These are phyloP conservation scores for Erysimum pusillum DNA, from an alignment of 441 rosid species.

Conservation along the genomic window DNA sequence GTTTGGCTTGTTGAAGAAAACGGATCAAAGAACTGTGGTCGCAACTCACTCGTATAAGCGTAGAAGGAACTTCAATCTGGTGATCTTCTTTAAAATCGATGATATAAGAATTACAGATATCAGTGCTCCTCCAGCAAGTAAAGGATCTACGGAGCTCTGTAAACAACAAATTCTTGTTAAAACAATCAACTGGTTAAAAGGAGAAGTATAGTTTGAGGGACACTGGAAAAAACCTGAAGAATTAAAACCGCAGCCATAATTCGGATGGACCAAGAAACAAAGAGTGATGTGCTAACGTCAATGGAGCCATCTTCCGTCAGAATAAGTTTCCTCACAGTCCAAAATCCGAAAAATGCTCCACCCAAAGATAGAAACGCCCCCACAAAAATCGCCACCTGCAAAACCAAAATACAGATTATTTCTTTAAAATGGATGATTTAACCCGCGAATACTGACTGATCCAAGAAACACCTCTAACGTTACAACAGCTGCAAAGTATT, in stretches of 20 bases:
- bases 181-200: conserved; percentile 15
- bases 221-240: conserved; percentile 69
- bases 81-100: conserved; percentile 54
- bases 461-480: neutral
- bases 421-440: neutral
- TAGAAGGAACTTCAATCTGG: conserved; percentile 56
- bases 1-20: conserved; percentile 3
- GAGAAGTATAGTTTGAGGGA: neutral
- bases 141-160: conserved; percentile 85
- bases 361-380: conserved; percentile 69
- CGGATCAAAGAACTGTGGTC: conserved; percentile 1
- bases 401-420: conserved; percentile 10
- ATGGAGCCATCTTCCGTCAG: conserved; percentile 83
- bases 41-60: conserved; percentile 60
- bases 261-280: conserved; percentile 87
- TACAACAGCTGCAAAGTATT: conserved; percentile 8
- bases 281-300: conserved; percentile 71
- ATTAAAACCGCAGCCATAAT: conserved; percentile 69
- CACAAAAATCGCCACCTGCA: conserved; percentile 75
- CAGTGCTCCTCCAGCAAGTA: conserved; percentile 71
- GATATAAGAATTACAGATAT: conserved; percentile 60
- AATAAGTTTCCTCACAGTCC: conserved; percentile 85
- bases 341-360: conserved; percentile 96
- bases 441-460: conserved; percentile 1
- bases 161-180: conserved; percentile 33